Conservation (phyloP, 208 protist species). For the Leishmania aethiopica region DNA sequence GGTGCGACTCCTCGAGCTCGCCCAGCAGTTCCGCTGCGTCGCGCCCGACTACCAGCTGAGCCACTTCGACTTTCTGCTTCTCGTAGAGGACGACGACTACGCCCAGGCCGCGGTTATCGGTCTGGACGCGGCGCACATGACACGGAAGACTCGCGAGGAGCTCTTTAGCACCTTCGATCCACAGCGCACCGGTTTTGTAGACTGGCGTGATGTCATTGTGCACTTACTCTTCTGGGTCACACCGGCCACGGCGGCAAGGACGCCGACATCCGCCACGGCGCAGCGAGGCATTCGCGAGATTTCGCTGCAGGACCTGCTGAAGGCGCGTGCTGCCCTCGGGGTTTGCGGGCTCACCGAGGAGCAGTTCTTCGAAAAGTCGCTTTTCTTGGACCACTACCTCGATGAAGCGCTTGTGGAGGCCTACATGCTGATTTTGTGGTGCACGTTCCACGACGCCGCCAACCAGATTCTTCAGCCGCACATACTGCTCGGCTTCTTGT, state of each 20-base stretch:
- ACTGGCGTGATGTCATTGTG: slow-evolving; percentile 86
- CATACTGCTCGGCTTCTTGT: slow-evolving; percentile 75
- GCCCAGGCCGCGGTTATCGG: slow-evolving; percentile 33
- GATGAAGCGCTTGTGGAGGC: slow-evolving; percentile 48
- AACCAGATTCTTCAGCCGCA: slow-evolving; percentile 47
- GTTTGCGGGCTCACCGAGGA: slow-evolving; percentile 42
- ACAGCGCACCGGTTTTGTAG: slow-evolving; percentile 57
- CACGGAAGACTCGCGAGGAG: slow-evolving; percentile 34
- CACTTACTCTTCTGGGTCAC: slow-evolving; percentile 87
- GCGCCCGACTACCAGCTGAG: slow-evolving; percentile 76
- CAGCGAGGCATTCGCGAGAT: slow-evolving; percentile 50
- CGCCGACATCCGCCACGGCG: slow-evolving; percentile 1
- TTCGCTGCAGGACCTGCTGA: slow-evolving; percentile 59
- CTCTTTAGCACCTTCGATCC: slow-evolving; percentile 78
- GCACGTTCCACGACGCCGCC: slow-evolving; percentile 55
- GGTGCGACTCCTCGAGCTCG: slow-evolving; percentile 57
- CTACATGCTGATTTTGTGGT: slow-evolving; percentile 71
- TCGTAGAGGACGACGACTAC: slow-evolving; percentile 68
- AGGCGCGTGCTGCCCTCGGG: slow-evolving; percentile 44
- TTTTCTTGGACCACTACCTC: slow-evolving; percentile 69
- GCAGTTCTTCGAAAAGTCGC: slow-evolving; percentile 54
- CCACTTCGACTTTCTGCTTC: slow-evolving; percentile 62
- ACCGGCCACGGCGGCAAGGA: slow-evolving; percentile 18
- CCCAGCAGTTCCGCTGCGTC: slow-evolving; percentile 60
- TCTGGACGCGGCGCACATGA: slow-evolving; percentile 17